Conservation (phyloP, 306 rosid genomes). For the Senna siamea region DNA sequence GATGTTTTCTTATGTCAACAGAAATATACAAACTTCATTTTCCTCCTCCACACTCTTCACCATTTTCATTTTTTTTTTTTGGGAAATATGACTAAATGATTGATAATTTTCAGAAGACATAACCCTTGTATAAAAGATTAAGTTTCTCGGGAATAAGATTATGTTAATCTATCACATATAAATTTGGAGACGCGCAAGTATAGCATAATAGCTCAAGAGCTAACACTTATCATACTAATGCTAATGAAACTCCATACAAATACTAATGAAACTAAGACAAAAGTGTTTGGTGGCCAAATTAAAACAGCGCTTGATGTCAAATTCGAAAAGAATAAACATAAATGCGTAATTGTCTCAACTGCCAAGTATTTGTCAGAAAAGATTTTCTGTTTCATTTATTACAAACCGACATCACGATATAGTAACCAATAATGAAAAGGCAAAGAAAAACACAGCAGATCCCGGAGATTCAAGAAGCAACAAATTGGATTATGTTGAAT, state of each 20-base stretch:
- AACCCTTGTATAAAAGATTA: background rate
- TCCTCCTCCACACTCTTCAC: background rate
- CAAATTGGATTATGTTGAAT: background rate
- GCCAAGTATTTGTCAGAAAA: too few relatives aligned
- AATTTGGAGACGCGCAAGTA: background rate
- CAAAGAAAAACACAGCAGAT: background rate
- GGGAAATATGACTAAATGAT: background rate
- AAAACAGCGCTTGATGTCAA: background rate
- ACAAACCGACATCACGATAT: background rate
- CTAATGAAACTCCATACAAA: background rate
- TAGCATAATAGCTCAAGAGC: background rate
- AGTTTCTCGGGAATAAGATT: background rate
- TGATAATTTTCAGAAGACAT: background rate
- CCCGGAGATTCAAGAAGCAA: background rate
- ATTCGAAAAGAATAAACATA: background rate
- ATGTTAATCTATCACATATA: background rate
- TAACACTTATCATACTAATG: background rate
- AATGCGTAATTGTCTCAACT: background rate
- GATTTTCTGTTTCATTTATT: too few relatives aligned
- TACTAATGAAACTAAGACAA: background rate
- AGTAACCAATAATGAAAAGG: background rate
- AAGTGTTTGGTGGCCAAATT: background rate
- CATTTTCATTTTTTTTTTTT: background rate
- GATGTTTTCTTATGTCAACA: background rate
- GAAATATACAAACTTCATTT: background rate